phyloP scores from a whole-genome alignment of 2,329 filamentous ascomycete species.

The Trichoderma sp. region DNA sequence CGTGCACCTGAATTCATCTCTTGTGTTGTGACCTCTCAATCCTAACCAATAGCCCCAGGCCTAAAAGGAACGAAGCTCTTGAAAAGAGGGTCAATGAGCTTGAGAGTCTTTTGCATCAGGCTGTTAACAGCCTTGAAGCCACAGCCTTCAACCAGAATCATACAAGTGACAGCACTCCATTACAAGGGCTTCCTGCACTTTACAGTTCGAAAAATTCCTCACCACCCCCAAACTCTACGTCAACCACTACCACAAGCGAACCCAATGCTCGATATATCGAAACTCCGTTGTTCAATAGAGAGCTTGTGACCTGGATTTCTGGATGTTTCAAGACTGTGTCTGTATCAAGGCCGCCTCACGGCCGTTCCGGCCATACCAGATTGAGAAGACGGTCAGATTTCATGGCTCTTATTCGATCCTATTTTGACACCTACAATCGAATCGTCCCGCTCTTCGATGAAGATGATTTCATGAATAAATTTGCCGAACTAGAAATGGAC shows the following conservation, averaged over 20 bases:
- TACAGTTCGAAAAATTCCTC: neutral
- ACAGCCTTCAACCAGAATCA: neutral
- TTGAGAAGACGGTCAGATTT: neutral
- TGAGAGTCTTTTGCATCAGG: neutral
- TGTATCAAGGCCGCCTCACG: neutral
- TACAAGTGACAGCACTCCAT: neutral
- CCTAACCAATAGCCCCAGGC: neutral
- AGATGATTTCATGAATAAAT: neutral
- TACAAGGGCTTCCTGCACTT: neutral
- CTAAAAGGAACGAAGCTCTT: neutral
- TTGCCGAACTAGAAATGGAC: neutral
- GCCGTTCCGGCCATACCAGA: neutral
- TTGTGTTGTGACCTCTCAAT: neutral
- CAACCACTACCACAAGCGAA: neutral
- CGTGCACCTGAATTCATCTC: neutral
- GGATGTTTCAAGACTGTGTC: neutral
- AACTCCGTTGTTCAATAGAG: neutral
- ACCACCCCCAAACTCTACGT: neutral
- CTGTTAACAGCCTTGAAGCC: neutral
- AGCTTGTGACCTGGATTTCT: neutral
- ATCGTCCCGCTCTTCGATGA: neutral
- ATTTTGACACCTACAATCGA: neutral
- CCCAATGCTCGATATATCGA: neutral
- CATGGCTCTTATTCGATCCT: neutral
- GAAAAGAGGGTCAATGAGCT: neutral